phyloP scores from a whole-genome alignment of 306 rosid genomes.

The Corylus avellana region DNA sequence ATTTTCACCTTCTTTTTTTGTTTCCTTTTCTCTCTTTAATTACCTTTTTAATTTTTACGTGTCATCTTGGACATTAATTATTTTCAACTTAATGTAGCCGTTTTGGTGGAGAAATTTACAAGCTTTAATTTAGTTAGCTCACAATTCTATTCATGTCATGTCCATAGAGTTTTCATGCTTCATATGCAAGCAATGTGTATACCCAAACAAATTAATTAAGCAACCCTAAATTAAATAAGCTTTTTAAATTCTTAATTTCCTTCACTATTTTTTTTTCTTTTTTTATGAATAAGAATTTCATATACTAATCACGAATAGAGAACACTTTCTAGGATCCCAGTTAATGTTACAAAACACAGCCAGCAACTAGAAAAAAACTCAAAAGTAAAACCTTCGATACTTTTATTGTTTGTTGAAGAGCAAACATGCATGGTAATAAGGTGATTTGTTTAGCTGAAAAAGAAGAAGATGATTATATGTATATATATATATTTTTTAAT shows the following conservation, averaged over 20 bases:
- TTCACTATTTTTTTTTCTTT: too few relatives aligned
- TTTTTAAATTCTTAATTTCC: neutral
- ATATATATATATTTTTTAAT: too few relatives aligned
- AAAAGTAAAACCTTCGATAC: too few relatives aligned
- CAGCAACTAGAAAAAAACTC: too few relatives aligned
- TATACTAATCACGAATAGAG: too few relatives aligned
- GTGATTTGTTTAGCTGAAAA: too few relatives aligned
- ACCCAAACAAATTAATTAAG: neutral
- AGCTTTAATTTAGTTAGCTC: slow-evolving; percentile 44
- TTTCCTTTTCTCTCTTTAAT: neutral
- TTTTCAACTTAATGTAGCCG: slow-evolving; percentile 11
- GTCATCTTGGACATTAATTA: slow-evolving; percentile 2
- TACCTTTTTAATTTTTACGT: neutral
- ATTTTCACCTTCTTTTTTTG: slow-evolving; percentile 11
- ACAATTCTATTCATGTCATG: slow-evolving; percentile 39
- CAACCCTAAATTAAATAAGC: slow-evolving; percentile 14
- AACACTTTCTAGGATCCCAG: too few relatives aligned
- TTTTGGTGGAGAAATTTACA: slow-evolving; percentile 24
- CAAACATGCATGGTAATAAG: too few relatives aligned
- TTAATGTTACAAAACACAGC: too few relatives aligned
- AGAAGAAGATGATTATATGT: too few relatives aligned
- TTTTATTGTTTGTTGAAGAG: too few relatives aligned
- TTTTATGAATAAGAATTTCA: too few relatives aligned
- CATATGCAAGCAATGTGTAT: slow-evolving; percentile 54
- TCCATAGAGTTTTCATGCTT: slow-evolving; percentile 42